Evolutionary conservation across 441 rosid species (phyloP), one percentile per base, ranked within the genome.

Genomic region (Syzygium malaccense): DNA sequence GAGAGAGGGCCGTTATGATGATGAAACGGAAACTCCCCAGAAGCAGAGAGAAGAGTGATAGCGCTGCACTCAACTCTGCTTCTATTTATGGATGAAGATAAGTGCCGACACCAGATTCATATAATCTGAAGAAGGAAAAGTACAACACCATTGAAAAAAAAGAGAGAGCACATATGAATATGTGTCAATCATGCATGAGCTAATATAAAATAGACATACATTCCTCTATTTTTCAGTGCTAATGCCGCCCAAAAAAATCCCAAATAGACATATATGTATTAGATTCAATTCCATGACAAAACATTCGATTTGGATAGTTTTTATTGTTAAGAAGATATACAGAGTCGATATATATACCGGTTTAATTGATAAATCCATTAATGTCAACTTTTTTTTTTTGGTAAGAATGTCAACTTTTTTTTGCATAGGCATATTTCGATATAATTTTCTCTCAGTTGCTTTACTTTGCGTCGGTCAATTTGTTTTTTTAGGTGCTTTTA

Each of bases 401-500:
- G n/a, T n/a, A n/a, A n/a, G n/a, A 0, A n/a, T 28, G 1, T 13
- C 12, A 3, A 13, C 25, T 60, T 15, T n/a, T 13, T 28, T n/a
- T 62, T 14, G 14, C 0, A 0, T n/a, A 0, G 32, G n/a, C 11
- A 10, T 3, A 58, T 28, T 58, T 58, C 3, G 7, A 58, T 58
- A 62, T n/a, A 62, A 0, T n/a, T 10, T 62, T 62, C 68, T 62
- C n/a, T 62, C 17, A 62, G 0, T 62, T 62, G 30, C 68, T n/a
- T 62, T 62, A 62, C 0, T n/a, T 54, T 54, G 55, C 19, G 18
- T 15, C 18, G 19, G 18, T 54, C 7, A 54, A 54, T 54, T 15
- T 54, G 18, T 54, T 54, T 54, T 54, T 54, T 62, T 62, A 62
- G 33, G 19, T n/a, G n/a, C 14, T 18, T 14, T 62, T 62, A 62